These are phyloP conservation scores for Aspergillus sp. DNA, from an alignment of 2,329 filamentous ascomycete genomes.

Conservation along the genomic window DNA sequence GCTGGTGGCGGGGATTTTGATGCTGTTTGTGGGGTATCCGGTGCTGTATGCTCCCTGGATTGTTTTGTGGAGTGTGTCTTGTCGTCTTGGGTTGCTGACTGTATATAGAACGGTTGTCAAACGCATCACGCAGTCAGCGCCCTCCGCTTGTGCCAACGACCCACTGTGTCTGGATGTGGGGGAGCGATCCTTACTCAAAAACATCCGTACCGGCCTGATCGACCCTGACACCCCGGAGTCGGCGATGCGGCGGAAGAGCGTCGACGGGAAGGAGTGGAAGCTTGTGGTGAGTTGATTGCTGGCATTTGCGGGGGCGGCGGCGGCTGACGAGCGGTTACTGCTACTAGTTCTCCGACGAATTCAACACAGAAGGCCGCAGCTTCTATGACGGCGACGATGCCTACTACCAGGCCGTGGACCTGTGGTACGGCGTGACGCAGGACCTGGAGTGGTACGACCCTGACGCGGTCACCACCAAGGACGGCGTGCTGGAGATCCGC, in stretches of 20 bases:
- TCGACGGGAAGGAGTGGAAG: constrained; percentile 52
- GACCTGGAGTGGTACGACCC: constrained; percentile 67
- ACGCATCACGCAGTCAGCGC: constrained; percentile 26
- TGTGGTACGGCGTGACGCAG: constrained; percentile 63
- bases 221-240: constrained; percentile 58
- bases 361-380: constrained; percentile 56
- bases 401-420: constrained; percentile 57
- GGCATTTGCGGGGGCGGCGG: neutral
- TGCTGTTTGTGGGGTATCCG: constrained; percentile 61
- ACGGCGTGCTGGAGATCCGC: constrained; percentile 54
- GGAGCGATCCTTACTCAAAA: constrained; percentile 46
- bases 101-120: constrained; percentile 49
- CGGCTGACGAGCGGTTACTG: neutral
- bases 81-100: constrained; percentile 2
- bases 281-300: constrained; percentile 44
- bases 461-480: constrained; percentile 53
- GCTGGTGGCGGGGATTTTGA: constrained; percentile 51
- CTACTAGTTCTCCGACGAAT: constrained; percentile 58
- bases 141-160: constrained; percentile 27
- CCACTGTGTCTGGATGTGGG: constrained; percentile 43
- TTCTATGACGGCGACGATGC: constrained; percentile 64
- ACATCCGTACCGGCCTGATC: constrained; percentile 52
- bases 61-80: constrained; percentile 5
- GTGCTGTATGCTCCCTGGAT: constrained; percentile 46
- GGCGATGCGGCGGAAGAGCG: constrained; percentile 46